A percentile compares a stretch with the other conserved stretches of the same genome.
These are phyloP conservation scores for Erodium chrysanthum DNA, from an alignment of 441 rosid genomes.

Conservation along the genomic window DNA sequence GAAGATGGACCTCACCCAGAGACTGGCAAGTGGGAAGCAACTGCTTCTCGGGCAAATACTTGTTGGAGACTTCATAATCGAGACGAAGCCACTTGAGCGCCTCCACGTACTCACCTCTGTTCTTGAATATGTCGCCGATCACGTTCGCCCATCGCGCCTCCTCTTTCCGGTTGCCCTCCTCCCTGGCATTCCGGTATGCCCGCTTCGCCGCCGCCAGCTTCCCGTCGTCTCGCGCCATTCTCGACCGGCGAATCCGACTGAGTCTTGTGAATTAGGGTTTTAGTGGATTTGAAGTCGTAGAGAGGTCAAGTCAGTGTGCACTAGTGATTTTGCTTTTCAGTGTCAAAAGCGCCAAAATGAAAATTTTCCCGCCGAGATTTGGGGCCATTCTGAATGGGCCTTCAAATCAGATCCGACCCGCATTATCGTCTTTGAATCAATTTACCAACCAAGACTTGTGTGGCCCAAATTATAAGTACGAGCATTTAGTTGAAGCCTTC, in stretches of 20 bases:
- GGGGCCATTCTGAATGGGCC: no score
- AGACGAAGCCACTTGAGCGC: constrained; percentile 77
- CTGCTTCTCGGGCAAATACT: constrained; percentile 59
- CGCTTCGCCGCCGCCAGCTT: constrained; percentile 51
- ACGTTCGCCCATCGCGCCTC: constrained; percentile 95
- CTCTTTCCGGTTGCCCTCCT: constrained; percentile 66
- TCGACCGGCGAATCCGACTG: neutral
- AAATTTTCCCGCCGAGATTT: no score
- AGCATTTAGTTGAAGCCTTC: no score
- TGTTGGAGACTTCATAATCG: constrained; percentile 61
- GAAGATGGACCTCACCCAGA: constrained; percentile 73
- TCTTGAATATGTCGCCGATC: constrained; percentile 69
- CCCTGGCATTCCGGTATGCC: constrained; percentile 49
- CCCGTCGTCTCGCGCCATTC: constrained; percentile 44
- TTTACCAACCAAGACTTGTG: no score
- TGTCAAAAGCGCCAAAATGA: no score
- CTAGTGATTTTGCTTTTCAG: no score
- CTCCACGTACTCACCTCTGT: constrained; percentile 76
- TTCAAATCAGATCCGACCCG: no score
- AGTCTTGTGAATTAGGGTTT: neutral
- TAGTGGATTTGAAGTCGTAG: neutral
- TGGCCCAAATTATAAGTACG: no score
- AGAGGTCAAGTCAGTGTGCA: no score
- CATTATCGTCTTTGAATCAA: no score
- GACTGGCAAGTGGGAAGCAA: constrained; percentile 83